Conservation (phyloP, 441 rosid genomes). For the Corymbia calophylla region DNA sequence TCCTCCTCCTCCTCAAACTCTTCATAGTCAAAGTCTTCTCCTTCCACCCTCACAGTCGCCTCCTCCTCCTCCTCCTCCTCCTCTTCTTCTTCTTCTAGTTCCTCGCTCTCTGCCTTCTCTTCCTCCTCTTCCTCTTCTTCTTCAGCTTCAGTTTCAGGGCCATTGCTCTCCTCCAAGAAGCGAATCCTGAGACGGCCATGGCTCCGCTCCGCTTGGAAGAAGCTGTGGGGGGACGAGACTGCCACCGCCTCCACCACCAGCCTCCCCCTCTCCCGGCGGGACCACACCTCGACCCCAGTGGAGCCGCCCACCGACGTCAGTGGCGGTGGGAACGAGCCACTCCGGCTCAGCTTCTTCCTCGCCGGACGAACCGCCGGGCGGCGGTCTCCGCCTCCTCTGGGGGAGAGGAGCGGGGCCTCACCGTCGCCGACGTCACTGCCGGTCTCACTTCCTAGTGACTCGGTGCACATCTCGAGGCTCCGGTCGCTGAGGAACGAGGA, state of each 20-base stretch:
- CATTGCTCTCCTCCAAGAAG: constrained; percentile 12
- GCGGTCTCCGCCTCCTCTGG: constrained; percentile 5
- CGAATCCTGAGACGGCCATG: constrained; percentile 49
- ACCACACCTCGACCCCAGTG: constrained; percentile 25
- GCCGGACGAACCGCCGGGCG: background rate
- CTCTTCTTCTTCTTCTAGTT: background rate
- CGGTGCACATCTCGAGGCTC: constrained; percentile 61
- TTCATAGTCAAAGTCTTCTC: background rate
- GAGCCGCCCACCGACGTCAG: constrained; percentile 42
- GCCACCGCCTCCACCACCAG: constrained; percentile 42
- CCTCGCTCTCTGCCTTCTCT: constrained; percentile 4
- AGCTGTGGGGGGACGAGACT: constrained; percentile 7
- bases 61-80: background rate
- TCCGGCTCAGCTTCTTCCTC: constrained; percentile 11
- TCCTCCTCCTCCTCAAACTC: background rate
- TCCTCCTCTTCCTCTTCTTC: constrained; percentile 7
- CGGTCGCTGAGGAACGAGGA: constrained; percentile 25
- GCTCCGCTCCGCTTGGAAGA: constrained; percentile 42
- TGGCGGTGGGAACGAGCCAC: constrained; percentile 53
- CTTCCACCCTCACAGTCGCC: background rate
- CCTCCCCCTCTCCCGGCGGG: constrained; percentile 48
- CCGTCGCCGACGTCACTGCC: constrained; percentile 26
- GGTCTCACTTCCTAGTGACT: constrained; percentile 49
- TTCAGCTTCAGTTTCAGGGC: background rate
- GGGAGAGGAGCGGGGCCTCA: background rate